Conservation (phyloP, 2,329 filamentous ascomycete genomes). For the Venturia oleaginea region DNA sequence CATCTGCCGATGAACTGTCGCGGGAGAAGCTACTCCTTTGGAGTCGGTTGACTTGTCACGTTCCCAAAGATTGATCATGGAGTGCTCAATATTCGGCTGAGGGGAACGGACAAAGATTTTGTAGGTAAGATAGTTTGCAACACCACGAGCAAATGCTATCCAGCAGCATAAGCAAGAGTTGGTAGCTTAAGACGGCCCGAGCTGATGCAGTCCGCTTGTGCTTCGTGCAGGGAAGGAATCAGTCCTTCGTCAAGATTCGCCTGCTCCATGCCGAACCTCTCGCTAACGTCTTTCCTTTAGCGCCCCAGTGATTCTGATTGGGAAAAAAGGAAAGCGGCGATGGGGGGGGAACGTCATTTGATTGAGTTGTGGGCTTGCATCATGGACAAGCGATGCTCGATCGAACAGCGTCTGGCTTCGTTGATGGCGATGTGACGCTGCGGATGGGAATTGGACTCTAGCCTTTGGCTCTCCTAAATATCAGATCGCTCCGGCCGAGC, state of each 20-base stretch:
- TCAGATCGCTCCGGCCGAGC: not conserved
- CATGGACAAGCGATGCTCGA: not conserved
- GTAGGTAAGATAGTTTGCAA: not conserved
- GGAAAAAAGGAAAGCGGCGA: not conserved
- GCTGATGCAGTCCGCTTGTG: not conserved
- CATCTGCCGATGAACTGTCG: not conserved
- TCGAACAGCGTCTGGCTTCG: not conserved
- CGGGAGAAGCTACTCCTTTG: not conserved
- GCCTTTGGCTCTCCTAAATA: no score
- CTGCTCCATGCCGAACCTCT: constrained; percentile 1
- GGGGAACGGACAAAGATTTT: not conserved
- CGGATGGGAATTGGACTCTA: not conserved
- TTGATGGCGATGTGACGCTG: constrained; percentile 1
- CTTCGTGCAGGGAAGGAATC: not conserved
- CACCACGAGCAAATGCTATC: not conserved
- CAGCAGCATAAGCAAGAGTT: not conserved
- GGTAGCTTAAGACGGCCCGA: not conserved
- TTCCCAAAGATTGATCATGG: not conserved
- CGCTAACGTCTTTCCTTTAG: constrained; percentile 2
- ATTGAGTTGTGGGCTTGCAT: not conserved
- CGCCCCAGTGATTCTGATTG: not conserved
- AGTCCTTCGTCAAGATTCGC: not conserved
- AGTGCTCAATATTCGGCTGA: not conserved
- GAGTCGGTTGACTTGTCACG: not conserved
- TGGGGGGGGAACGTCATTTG: not conserved